phyloP scores from a whole-genome alignment of 139 green algal species.

The Diplosphaera chodatii region DNA sequence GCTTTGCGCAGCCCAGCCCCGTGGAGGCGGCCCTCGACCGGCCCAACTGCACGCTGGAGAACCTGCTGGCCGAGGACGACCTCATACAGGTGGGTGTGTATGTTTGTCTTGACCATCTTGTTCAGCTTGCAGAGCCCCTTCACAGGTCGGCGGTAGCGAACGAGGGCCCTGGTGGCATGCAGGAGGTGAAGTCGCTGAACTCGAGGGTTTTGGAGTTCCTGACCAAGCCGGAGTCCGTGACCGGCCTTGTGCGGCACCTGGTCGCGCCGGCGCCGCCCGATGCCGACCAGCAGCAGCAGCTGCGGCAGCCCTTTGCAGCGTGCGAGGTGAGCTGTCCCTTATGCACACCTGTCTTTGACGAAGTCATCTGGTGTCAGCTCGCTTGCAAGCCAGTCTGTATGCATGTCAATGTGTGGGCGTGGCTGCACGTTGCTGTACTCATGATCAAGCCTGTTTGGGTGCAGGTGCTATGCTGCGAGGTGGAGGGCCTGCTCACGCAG shows the following conservation, averaged over 20 bases:
- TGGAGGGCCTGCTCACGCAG: conserved; percentile 87
- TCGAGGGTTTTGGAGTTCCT: conserved; percentile 76
- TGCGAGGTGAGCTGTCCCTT: conserved; percentile 60
- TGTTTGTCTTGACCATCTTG: no score
- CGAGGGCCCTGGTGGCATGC: no score
- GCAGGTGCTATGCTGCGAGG: conserved; percentile 90
- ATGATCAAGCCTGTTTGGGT: no score
- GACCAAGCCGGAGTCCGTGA: conserved; percentile 52
- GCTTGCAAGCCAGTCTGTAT: no score
- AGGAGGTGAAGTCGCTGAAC: conserved; percentile 91
- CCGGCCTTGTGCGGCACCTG: no score
- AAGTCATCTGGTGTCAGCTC: no score
- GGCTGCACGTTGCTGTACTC: no score
- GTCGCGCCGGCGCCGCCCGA: conserved; percentile 22
- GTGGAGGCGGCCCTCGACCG: conserved; percentile 85
- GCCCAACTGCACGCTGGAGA: conserved; percentile 80
- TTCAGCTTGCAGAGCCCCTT: no score
- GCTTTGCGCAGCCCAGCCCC: conserved; percentile 49
- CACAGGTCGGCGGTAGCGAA: no score
- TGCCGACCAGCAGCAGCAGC: conserved; percentile 61
- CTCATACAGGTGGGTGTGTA: conserved; percentile 46
- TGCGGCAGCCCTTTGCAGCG: conserved; percentile 92
- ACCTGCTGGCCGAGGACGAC: conserved; percentile 92
- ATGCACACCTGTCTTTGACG: no score
- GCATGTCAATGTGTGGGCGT: no score